Percentiles rank a stretch among this genome's conserved stretches.
Evolutionary conservation across 164 flowering plant species (phyloP).

Genomic region (Tetracentron sinense): DNA sequence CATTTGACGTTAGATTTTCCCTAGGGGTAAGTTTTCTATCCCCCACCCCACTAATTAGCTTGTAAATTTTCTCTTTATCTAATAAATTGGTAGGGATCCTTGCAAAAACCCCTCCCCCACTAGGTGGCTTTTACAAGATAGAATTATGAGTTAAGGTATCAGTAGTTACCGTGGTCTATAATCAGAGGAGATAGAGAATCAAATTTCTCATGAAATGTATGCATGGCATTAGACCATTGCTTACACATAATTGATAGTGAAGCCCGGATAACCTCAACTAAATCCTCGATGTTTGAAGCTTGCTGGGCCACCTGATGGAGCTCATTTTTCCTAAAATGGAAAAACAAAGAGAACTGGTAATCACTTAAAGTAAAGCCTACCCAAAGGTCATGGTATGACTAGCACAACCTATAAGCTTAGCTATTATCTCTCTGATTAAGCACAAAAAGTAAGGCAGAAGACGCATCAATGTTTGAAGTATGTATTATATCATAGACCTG

Average conservation of each 20-base stretch:
- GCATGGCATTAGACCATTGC: constrained; percentile 94
- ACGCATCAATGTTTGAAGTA: too few species aligned
- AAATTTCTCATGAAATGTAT: constrained; percentile 77
- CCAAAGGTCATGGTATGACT: neutral
- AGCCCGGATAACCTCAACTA: constrained; percentile 69
- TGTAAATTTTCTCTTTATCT: too few species aligned
- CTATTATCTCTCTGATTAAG: too few species aligned
- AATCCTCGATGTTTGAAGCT: constrained; percentile 87
- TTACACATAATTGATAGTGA: constrained; percentile 82
- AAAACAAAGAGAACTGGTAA: neutral
- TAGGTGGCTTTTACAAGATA: too few species aligned
- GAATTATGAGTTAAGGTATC: neutral
- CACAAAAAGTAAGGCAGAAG: too few species aligned
- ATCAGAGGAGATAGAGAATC: constrained; percentile 62
- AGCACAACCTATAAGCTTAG: too few species aligned
- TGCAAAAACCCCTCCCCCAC: too few species aligned
- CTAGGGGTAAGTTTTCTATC: too few species aligned
- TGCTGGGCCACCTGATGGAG: constrained; percentile 94
- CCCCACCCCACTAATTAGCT: too few species aligned
- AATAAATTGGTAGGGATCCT: too few species aligned
- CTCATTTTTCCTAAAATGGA: constrained; percentile 73
- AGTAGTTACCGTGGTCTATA: constrained; percentile 67
- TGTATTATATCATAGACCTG: too few species aligned
- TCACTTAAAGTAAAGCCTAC: neutral
- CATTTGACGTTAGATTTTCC: too few species aligned